Evolutionary conservation across 2,329 filamentous ascomycete genomes (phyloP).

Genomic region (Domatiomyces globalis): DNA sequence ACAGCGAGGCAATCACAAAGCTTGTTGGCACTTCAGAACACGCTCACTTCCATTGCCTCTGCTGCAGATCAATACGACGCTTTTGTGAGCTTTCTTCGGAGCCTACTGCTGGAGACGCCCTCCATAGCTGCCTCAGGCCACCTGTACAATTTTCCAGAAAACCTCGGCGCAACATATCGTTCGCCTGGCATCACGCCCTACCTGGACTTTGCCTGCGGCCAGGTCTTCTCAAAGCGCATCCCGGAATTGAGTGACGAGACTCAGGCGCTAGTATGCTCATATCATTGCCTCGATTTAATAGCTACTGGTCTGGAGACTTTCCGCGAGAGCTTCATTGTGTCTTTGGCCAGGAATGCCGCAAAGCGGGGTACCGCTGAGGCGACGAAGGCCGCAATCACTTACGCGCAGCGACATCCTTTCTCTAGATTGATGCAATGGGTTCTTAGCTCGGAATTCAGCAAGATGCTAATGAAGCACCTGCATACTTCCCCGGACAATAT

Average conservation of each 20-base stretch:
- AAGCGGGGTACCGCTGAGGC: slow-evolving; percentile 5
- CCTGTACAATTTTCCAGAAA: slow-evolving; percentile 68
- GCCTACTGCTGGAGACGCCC: slow-evolving; percentile 52
- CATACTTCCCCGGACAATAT: slow-evolving; percentile 63
- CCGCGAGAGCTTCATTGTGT: slow-evolving; percentile 71
- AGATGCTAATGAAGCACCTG: slow-evolving; percentile 61
- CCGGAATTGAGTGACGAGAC: slow-evolving; percentile 51
- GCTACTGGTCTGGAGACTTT: slow-evolving; percentile 67
- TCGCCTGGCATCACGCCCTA: slow-evolving; percentile 83
- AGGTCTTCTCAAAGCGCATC: slow-evolving; percentile 55
- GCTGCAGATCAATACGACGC: slow-evolving; percentile 76
- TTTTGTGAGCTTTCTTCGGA: slow-evolving; percentile 63
- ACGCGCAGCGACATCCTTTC: slow-evolving; percentile 82
- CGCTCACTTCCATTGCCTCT: slow-evolving; percentile 59
- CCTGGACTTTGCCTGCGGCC: slow-evolving; percentile 75
- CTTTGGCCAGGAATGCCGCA: slow-evolving; percentile 8
- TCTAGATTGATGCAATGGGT: slow-evolving; percentile 95
- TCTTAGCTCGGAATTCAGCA: slow-evolving; percentile 81
- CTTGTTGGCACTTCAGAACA: slow-evolving; percentile 39
- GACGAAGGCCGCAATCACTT: slow-evolving; percentile 39
- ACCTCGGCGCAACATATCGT: slow-evolving; percentile 61
- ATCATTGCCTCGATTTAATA: slow-evolving; percentile 74
- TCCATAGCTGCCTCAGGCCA: slow-evolving; percentile 37
- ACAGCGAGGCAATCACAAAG: slow-evolving; percentile 15
- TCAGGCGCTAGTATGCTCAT: slow-evolving; percentile 59